Conservation (phyloP, 192 early-diverging fungal species). For the Powellomyces hirtus region DNA sequence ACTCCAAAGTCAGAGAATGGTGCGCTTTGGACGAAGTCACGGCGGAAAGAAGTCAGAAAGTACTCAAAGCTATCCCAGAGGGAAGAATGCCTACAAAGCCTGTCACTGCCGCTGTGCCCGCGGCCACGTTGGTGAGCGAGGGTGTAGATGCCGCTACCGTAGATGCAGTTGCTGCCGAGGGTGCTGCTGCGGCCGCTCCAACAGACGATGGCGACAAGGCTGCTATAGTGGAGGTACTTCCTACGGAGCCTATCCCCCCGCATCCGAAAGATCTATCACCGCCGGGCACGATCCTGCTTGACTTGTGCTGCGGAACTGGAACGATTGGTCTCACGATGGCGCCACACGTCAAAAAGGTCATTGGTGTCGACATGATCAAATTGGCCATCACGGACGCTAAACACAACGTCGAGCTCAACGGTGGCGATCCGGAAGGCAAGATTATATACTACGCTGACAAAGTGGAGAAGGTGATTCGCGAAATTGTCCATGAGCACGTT, state of each 20-base stretch:
- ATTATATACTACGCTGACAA: conserved; percentile 56
- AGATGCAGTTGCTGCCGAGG: conserved; percentile 1
- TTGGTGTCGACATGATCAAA: conserved; percentile 70
- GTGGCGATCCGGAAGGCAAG: conserved; percentile 40
- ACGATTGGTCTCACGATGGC: conserved; percentile 81
- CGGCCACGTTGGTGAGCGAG: background rate
- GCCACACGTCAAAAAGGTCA: conserved; percentile 58
- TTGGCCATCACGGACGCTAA: conserved; percentile 74
- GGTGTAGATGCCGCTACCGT: background rate
- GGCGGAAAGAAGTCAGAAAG: background rate
- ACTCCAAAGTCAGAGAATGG: conserved; percentile 51
- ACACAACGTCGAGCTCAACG: conserved; percentile 58
- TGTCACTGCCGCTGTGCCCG: background rate
- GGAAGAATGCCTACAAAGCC: background rate
- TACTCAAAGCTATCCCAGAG: background rate
- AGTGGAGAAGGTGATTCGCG: conserved; percentile 58
- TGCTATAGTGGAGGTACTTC: background rate
- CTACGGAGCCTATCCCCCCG: no score
- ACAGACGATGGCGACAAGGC: conserved; percentile 6
- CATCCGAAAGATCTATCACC: conserved; percentile 4
- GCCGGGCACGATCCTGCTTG: conserved; percentile 51
- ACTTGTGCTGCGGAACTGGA: conserved; percentile 83
- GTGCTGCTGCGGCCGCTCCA: background rate
- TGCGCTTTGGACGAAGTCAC: conserved; percentile 35
- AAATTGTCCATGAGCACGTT: conserved; percentile 38